Evolutionary conservation across 306 rosid species (phyloP), one percentile per base, ranked within the genome.

Genomic region (Glycine tomentella): DNA sequence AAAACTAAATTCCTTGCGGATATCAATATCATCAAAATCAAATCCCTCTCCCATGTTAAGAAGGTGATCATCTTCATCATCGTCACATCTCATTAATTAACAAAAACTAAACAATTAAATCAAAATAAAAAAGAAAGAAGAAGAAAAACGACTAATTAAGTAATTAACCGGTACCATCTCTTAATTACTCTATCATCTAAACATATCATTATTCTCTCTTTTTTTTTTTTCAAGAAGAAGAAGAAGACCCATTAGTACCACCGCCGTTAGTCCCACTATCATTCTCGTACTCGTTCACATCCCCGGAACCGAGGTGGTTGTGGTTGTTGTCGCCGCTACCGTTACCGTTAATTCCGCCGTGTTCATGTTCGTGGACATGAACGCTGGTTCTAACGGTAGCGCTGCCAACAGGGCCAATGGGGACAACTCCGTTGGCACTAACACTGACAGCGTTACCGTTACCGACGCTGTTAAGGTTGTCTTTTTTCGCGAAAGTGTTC

Each of bases 231-330:
- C n/a, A n/a, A n/a, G n/a, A 93, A 62, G 99, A 93, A 53, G 99
- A 95, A 38, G 96, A 95, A 0, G 98, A 95, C 58, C 98, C 97
- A 89, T 95, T 93, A 75, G 95, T 87, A 65, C 76, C 92, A 44
- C 65, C 86, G 44, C 65, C 86, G 58, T 89, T 93, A 44, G 82
- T 81, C 11, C 82, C 86, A 56, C 69, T 76, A 44, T 83, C 85
- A 45, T 83, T 81, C 70, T 74, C 83, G 67, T 75, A 69, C 62
- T 78, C 84, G 71, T 81, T 86, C 3, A 52, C 83, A 78, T 83
- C 78, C 78, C 67, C 69, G 7, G 61, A 49, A n/a, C 45, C 70
- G 8, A 10, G 84, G 67, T 53, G 55, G 17, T 33, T 58, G 17
- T 50, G 6, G 62, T 16, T 31, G 63, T 3, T 2, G 34, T 17